Evolutionary conservation across 257 asterid genomes (phyloP), one percentile per base, ranked within the genome.

Genomic region (Ehretia macrophylla): DNA sequence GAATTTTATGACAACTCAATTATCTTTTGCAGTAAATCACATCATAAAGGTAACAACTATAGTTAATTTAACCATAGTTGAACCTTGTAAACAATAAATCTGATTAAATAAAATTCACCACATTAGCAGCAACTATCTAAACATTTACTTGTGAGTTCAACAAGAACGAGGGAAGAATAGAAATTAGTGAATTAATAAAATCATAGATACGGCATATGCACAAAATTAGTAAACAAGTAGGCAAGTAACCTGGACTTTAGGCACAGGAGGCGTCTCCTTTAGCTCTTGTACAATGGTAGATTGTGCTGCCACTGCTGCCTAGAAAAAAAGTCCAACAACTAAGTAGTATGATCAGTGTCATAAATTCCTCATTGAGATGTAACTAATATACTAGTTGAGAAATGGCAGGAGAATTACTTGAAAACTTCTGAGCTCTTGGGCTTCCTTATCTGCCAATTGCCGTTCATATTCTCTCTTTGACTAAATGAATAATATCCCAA

Each of bases 231-330:
- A 32, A 14, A 54, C 14, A 16, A 51, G 35, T 19, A 27, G 38
- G 64, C 14, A 58, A 8, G 42, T 52, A 48, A 87, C 96, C 94
- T 83, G 83, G 46, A 18, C 60, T 76, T 70, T 71, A 55, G 85
- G 85, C 75, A 69, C 71, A 42, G 79, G 58, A 45, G 96, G 84
- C 39, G 65, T 62, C 70, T 86, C 95, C 83, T 83, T 81, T 38
- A 77, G 71, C 81, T 84, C 96, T 6, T 72, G 85, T 32, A 86
- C 75, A 67, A 48, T 69, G 32, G 44, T 53, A 45, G 83, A 73
- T 56, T 84, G 93, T 55, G 86, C 90, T 75, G 84, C 90, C 72
- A 88, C 88, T 39, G 97, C 96, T 65, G 83, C 97, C 99, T 91
- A 71, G 51, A 65, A 73, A 58, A 35, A 62, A 50, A 14, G 5